A percentile compares a stretch with the other conserved stretches of the same genome.
Conservation (phyloP, 139 green algal genomes). For the Penium margaritaceum region DNA sequence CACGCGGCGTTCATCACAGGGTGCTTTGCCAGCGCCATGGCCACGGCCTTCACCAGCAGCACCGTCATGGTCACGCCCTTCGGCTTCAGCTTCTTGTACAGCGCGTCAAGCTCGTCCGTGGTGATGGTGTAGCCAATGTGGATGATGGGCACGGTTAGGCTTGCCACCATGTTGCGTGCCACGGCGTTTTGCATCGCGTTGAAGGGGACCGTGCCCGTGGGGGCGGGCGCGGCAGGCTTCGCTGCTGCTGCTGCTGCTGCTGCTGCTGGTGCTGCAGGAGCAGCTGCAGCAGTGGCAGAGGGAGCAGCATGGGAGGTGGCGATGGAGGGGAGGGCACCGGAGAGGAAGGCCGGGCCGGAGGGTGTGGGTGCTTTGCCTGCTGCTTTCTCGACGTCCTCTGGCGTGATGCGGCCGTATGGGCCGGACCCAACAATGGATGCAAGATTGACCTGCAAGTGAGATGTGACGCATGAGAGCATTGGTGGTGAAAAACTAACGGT, state of each 20-base stretch:
- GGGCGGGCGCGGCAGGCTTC: constrained; percentile 32
- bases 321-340: no score
- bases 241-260: constrained; percentile 41
- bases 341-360: no score
- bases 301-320: constrained; percentile 25
- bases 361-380: constrained; percentile 15
- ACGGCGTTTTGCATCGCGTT: constrained; percentile 81
- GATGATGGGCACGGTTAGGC: constrained; percentile 89
- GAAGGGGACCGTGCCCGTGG: constrained; percentile 66
- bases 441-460: constrained; percentile 49
- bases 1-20: constrained; percentile 74
- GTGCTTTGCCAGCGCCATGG: constrained; percentile 80
- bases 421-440: no score
- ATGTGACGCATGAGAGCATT: neutral
- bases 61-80: constrained; percentile 96
- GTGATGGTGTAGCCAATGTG: constrained; percentile 78
- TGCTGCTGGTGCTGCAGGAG: constrained; percentile 21
- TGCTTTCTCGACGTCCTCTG: no score
- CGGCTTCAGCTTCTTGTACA: constrained; percentile 91
- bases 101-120: constrained; percentile 85
- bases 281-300: constrained; percentile 4
- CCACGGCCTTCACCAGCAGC: constrained; percentile 87
- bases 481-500: no score
- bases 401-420: no score
- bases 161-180: constrained; percentile 85